A percentile compares a stretch with the other conserved stretches of the same genome.
phyloP scores from a whole-genome alignment of 805 yeast genomes.

The Metahyphopichia silvanorum region DNA sequence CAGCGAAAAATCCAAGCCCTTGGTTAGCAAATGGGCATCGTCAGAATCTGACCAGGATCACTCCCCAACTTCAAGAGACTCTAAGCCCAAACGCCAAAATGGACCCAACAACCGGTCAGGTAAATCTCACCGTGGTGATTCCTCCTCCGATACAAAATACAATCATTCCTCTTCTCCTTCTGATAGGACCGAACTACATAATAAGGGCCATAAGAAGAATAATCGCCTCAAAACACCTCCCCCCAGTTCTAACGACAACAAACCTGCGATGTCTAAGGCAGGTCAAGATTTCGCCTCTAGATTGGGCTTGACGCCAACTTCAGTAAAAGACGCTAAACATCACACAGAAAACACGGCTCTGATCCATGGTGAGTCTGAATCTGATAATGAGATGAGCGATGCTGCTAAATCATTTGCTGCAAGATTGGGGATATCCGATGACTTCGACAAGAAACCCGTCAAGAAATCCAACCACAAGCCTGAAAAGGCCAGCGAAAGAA shows the following conservation, averaged over 20 bases:
- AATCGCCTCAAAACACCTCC: constrained; percentile 1
- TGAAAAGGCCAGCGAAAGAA: neutral
- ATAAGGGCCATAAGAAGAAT: neutral
- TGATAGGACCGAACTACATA: constrained; percentile 2
- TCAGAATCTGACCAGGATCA: neutral
- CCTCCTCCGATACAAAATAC: neutral
- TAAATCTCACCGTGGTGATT: too few relatives aligned
- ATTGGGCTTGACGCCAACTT: constrained; percentile 1
- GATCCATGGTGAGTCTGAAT: neutral
- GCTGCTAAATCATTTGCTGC: constrained; percentile 33
- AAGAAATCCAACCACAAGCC: constrained; percentile 2
- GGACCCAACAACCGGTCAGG: neutral
- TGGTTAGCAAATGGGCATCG: constrained; percentile 35
- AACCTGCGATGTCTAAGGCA: constrained; percentile 12
- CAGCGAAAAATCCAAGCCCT: constrained; percentile 10
- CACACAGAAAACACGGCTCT: neutral
- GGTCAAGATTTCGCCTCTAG: constrained; percentile 15
- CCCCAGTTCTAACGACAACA: constrained; percentile 3
- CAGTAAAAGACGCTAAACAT: neutral
- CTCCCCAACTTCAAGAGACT: neutral
- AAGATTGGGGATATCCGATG: constrained; percentile 20
- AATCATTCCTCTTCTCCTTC: too few relatives aligned
- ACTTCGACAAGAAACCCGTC: too few relatives aligned
- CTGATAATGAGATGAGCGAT: constrained; percentile 16
- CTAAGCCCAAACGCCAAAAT: constrained; percentile 1